Evolutionary conservation across 2,329 filamentous ascomycete species (phyloP).

Genomic region (Colletotrichum eremochloae): DNA sequence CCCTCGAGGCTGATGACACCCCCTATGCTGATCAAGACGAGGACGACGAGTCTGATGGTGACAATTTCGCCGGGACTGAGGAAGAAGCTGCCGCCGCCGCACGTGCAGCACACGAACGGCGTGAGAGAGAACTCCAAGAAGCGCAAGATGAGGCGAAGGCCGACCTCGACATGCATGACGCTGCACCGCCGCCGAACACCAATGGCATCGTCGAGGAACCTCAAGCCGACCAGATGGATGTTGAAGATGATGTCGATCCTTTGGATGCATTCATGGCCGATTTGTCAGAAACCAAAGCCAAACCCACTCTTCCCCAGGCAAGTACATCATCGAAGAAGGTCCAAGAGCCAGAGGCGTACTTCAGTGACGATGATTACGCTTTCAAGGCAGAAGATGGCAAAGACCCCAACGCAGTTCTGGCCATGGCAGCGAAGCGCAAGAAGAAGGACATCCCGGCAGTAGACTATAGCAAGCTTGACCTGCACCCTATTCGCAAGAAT

Average conservation of each 20-base stretch:
- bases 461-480: slow-evolving; percentile 88
- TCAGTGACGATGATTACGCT: slow-evolving; percentile 84
- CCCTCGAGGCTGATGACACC: slow-evolving; percentile 73
- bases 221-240: slow-evolving; percentile 64
- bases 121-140: slow-evolving; percentile 74
- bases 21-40: slow-evolving; percentile 74
- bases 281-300: slow-evolving; percentile 60
- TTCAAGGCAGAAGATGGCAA: slow-evolving; percentile 63
- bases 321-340: slow-evolving; percentile 61
- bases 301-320: slow-evolving; percentile 41
- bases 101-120: slow-evolving; percentile 86
- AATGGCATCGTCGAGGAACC: slow-evolving; percentile 46
- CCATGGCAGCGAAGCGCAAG: slow-evolving; percentile 77
- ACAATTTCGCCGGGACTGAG: slow-evolving; percentile 84
- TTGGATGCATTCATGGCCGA: slow-evolving; percentile 97
- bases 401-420: slow-evolving; percentile 63
- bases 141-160: slow-evolving; percentile 62
- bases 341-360: slow-evolving; percentile 85
- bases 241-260: slow-evolving; percentile 81
- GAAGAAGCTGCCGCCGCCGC: slow-evolving; percentile 90
- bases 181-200: slow-evolving; percentile 39
- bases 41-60: slow-evolving; percentile 80
- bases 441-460: slow-evolving; percentile 95
- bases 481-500: slow-evolving; percentile 89
- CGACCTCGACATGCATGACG: slow-evolving; percentile 38